These are phyloP conservation scores for Puccinia hordei DNA, from an alignment of 1,284 basidiomycete genomes.

Conservation along the genomic window DNA sequence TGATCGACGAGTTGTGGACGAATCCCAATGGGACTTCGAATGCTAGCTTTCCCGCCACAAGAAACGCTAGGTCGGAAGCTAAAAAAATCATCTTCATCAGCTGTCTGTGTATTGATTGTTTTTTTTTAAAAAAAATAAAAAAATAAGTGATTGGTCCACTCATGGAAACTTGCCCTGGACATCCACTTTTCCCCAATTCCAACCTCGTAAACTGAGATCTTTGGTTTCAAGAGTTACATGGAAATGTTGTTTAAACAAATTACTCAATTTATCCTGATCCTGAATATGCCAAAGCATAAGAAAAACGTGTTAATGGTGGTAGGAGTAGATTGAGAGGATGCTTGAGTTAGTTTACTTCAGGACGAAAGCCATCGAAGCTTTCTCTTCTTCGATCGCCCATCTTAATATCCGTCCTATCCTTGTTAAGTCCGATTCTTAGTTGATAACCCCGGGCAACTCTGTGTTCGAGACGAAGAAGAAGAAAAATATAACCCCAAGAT, in stretches of 20 bases:
- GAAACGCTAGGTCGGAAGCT: slow-evolving; percentile 88
- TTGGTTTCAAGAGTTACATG: slow-evolving; percentile 78
- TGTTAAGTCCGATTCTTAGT: slow-evolving; percentile 75
- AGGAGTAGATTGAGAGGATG: slow-evolving; percentile 34
- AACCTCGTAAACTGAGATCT: slow-evolving; percentile 88
- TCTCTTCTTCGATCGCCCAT: slow-evolving; percentile 63
- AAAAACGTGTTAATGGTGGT: not conserved
- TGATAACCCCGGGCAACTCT: slow-evolving; percentile 89
- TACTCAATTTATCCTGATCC: slow-evolving; percentile 78
- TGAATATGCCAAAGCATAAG: slow-evolving; percentile 58
- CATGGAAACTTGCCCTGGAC: slow-evolving; percentile 73
- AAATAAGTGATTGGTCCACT: no score
- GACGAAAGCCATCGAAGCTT: slow-evolving; percentile 90
- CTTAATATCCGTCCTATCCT: slow-evolving; percentile 65
- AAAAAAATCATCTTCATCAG: slow-evolving; percentile 29
- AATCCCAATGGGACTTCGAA: slow-evolving; percentile 86
- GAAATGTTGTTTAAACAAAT: slow-evolving; percentile 81
- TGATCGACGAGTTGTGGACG: slow-evolving; percentile 96
- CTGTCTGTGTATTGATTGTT: no score
- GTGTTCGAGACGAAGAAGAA: no score
- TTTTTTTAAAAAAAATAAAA: no score
- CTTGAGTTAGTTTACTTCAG: slow-evolving; percentile 68
- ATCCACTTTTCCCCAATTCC: slow-evolving; percentile 97
- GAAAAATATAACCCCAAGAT: no score
- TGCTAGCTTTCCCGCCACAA: slow-evolving; percentile 82